Percentiles rank a stretch among this genome's conserved stretches.
These are phyloP conservation scores for Asparagopsis taxiformis DNA, from an alignment of 31 red algal species.

Conservation along the genomic window DNA sequence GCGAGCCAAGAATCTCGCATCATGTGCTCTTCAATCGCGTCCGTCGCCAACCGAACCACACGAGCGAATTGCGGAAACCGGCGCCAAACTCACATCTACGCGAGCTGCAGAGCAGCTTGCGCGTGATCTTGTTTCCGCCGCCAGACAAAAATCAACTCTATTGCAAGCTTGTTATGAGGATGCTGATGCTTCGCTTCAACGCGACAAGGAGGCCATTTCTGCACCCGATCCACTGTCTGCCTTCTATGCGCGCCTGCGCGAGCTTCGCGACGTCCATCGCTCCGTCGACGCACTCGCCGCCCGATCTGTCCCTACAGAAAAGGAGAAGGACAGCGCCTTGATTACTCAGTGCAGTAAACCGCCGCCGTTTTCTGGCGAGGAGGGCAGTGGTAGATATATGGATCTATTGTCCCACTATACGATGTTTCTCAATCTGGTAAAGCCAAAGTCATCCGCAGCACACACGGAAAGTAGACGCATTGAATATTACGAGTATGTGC, in stretches of 20 bases:
- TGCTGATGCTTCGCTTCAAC: background rate
- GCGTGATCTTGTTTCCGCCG: conserved; percentile 11
- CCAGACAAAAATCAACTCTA: background rate
- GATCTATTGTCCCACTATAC: conserved; percentile 42
- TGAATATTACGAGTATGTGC: conserved; percentile 72
- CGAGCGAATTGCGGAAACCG: background rate
- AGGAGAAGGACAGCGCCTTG: conserved; percentile 24
- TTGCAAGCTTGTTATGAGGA: conserved; percentile 8
- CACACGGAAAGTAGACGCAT: conserved; percentile 2
- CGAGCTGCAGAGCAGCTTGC: conserved; percentile 67
- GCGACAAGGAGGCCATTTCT: background rate
- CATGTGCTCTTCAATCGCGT: conserved; percentile 53
- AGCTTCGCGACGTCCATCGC: conserved; percentile 53
- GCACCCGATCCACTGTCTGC: conserved; percentile 28
- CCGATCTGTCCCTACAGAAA: background rate
- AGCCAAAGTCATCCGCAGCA: background rate
- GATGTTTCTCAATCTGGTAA: conserved; percentile 19
- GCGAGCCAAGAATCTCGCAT: conserved; percentile 40
- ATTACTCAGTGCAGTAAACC: conserved; percentile 11
- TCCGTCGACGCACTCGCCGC: background rate
- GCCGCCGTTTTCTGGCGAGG: conserved; percentile 65
- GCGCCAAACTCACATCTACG: conserved; percentile 12
- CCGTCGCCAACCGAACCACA: conserved; percentile 18
- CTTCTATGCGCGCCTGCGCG: conserved; percentile 56
- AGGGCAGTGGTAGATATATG: conserved; percentile 53